Percentiles rank a stretch among this genome's conserved stretches.
These are phyloP conservation scores for Paraphaeosphaeria minitans DNA, from an alignment of 2,329 filamentous ascomycete genomes.

Conservation along the genomic window DNA sequence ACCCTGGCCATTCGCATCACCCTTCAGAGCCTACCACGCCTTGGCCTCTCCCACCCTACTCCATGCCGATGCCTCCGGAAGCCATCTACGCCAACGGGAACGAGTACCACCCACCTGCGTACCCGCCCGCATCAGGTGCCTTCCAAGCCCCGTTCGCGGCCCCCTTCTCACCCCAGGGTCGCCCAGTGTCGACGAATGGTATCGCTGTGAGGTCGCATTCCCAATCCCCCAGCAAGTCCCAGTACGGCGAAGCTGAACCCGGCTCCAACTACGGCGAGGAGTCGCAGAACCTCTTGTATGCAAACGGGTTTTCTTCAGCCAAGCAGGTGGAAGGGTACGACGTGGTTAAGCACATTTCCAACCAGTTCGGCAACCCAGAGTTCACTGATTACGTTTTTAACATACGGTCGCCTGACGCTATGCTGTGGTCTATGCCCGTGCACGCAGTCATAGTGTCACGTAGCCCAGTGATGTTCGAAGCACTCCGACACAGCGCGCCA, in stretches of 20 bases:
- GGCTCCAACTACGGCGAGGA: constrained; percentile 30
- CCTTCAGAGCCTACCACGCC: constrained; percentile 40
- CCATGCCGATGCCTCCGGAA: constrained; percentile 33
- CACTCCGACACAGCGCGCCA: constrained; percentile 30
- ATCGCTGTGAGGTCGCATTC: constrained; percentile 33
- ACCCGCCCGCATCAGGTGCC: constrained; percentile 19
- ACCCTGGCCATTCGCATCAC: constrained; percentile 42
- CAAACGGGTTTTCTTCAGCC: constrained; percentile 23
- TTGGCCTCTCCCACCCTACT: constrained; percentile 38
- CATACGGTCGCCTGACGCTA: constrained; percentile 34
- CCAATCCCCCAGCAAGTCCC: constrained; percentile 41
- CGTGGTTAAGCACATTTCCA: constrained; percentile 39
- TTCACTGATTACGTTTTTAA: constrained; percentile 47
- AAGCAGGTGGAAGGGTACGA: constrained; percentile 31
- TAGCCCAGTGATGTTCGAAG: constrained; percentile 41
- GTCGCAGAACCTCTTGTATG: constrained; percentile 20
- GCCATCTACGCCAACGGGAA: constrained; percentile 28
- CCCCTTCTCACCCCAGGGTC: constrained; percentile 25
- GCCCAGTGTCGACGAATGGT: constrained; percentile 31
- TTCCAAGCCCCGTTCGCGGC: constrained; percentile 29
- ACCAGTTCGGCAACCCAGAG: constrained; percentile 42
- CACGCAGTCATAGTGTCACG: constrained; percentile 44
- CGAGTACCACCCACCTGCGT: constrained; percentile 30
- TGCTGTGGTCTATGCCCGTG: constrained; percentile 39
- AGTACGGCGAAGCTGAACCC: constrained; percentile 29